These are phyloP conservation scores for Vigna reflexopilosa DNA, from an alignment of 306 rosid genomes.

Conservation along the genomic window DNA sequence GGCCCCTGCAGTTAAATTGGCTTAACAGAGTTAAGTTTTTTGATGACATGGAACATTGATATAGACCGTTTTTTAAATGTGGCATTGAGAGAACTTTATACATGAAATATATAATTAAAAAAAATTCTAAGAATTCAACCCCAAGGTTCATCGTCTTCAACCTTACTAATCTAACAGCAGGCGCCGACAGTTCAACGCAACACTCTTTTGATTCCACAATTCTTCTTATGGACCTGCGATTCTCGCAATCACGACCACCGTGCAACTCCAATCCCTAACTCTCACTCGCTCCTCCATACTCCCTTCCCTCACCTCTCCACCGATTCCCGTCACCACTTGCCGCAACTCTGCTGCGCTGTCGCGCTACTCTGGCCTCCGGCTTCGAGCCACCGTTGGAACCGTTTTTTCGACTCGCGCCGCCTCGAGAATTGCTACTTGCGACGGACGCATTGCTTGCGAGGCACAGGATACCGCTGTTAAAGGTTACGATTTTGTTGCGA, in stretches of 20 bases:
- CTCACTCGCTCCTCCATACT: slow-evolving; percentile 60
- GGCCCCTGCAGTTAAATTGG: no score
- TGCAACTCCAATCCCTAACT: slow-evolving; percentile 61
- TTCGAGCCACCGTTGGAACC: slow-evolving; percentile 38
- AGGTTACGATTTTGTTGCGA: slow-evolving; percentile 53
- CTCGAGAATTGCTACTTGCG: slow-evolving; percentile 48
- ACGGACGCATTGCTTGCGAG: slow-evolving; percentile 63
- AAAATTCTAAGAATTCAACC: no score
- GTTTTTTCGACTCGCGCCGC: slow-evolving; percentile 34
- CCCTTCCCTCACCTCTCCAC: slow-evolving; percentile 50
- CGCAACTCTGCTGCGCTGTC: slow-evolving; percentile 46
- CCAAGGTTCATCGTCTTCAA: no score
- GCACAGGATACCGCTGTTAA: slow-evolving; percentile 73
- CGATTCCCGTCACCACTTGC: slow-evolving; percentile 49
- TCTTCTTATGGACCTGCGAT: slow-evolving; percentile 48
- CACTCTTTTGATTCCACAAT: slow-evolving; percentile 11
- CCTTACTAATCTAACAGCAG: no score
- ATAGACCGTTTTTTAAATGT: no score
- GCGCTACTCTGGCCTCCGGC: slow-evolving; percentile 65
- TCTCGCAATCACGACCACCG: slow-evolving; percentile 71
- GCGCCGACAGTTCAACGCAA: not conserved
- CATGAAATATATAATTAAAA: no score
- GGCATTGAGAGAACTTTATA: no score
- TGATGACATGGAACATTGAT: no score
- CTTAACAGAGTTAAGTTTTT: no score